Evolutionary conservation across 169 alveolate genomes (phyloP).

Genomic region (Plasmodium berghei): DNA sequence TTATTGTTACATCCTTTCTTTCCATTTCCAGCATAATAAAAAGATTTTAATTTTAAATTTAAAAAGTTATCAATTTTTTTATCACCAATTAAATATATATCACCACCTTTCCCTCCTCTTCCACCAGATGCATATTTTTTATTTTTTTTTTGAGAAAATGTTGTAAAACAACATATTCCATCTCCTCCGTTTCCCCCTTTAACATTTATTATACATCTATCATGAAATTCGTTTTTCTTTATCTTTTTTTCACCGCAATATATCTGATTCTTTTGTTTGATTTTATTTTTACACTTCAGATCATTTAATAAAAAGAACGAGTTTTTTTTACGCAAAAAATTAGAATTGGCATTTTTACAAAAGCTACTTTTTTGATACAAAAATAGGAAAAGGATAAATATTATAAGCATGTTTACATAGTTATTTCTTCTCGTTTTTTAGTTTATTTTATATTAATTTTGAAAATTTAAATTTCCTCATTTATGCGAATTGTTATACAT

Average conservation of each 20-base stretch:
- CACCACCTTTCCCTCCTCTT: conserved; percentile 95
- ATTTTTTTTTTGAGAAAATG: conserved; percentile 87
- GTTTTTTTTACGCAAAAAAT: too few relatives aligned
- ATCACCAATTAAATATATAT: conserved; percentile 86
- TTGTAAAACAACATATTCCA: conserved; percentile 83
- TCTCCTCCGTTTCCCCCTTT: conserved; percentile 93
- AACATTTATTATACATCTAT: conserved; percentile 82
- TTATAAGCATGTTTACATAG: background rate
- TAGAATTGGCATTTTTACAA: too few relatives aligned
- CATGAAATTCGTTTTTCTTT: conserved; percentile 79
- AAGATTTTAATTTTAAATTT: conserved; percentile 80
- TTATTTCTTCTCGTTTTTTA: too few relatives aligned
- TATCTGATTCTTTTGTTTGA: conserved; percentile 1
- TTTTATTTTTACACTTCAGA: background rate
- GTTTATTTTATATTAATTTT: too few relatives aligned
- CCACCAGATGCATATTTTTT: conserved; percentile 95
- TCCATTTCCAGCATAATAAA: conserved; percentile 88
- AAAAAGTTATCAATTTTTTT: conserved; percentile 81
- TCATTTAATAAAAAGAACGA: too few relatives aligned
- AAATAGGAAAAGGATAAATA: background rate
- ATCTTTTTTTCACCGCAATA: conserved; percentile 55
- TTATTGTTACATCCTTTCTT: conserved; percentile 80
- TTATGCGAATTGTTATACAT: too few relatives aligned
- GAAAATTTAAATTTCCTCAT: too few relatives aligned
- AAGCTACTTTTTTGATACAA: background rate